A percentile compares a stretch with the other conserved stretches of the same genome.
These are phyloP conservation scores for Claviceps cyperi DNA, from an alignment of 2,329 filamentous ascomycete species.

Conservation along the genomic window DNA sequence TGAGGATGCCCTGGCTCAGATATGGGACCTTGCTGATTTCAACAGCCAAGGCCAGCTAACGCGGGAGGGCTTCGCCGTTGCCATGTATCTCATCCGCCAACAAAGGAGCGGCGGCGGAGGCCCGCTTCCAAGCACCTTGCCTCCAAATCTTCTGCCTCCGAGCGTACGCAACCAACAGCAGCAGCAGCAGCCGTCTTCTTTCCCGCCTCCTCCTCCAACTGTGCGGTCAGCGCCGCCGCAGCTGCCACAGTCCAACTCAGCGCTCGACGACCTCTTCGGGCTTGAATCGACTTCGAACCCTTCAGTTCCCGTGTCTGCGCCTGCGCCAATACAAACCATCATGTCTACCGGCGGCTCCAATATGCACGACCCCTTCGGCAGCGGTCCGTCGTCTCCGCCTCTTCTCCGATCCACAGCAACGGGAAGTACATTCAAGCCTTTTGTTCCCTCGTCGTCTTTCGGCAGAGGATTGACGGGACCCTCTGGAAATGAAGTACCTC, in stretches of 20 bases:
- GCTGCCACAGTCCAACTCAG: conserved; percentile 52
- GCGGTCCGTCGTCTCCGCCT: conserved; percentile 43
- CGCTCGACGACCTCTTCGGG: conserved; percentile 86
- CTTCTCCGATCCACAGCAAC: conserved; percentile 34
- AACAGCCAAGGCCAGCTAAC: conserved; percentile 76
- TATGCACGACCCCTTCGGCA: conserved; percentile 47
- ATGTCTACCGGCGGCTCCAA: conserved; percentile 63
- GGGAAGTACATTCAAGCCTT: conserved; percentile 62
- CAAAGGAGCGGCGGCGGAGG: conserved; percentile 56
- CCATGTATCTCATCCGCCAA: conserved; percentile 91
- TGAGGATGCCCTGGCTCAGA: conserved; percentile 80
- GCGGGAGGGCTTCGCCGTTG: conserved; percentile 86
- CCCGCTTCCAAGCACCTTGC: conserved; percentile 60
- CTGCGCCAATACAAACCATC: conserved; percentile 42
- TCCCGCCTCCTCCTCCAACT: conserved; percentile 22
- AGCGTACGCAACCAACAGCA: conserved; percentile 52
- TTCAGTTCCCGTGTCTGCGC: conserved; percentile 20
- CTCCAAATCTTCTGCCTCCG: conserved; percentile 70
- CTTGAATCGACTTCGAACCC: conserved; percentile 48
- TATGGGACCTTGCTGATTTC: conserved; percentile 95
- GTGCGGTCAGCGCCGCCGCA: conserved; percentile 32
- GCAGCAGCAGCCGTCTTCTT: conserved; percentile 9
- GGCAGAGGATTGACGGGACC: conserved; percentile 69
- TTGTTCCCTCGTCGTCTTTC: conserved; percentile 84
- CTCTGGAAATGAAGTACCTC: conserved; percentile 48